These are phyloP conservation scores for Crucihimalaya himalaica DNA, from an alignment of 345 rosid species.

Conservation along the genomic window DNA sequence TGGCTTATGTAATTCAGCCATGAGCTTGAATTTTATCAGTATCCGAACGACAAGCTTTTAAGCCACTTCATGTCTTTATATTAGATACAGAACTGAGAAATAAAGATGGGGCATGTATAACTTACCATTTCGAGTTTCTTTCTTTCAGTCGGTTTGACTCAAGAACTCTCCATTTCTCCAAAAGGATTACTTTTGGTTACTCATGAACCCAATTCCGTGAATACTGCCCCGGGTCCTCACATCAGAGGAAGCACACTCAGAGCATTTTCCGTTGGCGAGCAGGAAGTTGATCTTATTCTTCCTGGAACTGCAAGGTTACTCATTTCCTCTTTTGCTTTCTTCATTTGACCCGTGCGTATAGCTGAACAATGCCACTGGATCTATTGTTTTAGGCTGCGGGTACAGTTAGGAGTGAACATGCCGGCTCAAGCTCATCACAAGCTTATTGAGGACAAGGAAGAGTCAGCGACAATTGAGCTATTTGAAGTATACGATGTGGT, in stretches of 20 bases:
- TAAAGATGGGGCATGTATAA: not conserved
- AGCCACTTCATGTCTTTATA: not conserved
- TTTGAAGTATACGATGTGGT: slow-evolving; percentile 90
- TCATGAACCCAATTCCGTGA: slow-evolving; percentile 73
- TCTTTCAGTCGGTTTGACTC: slow-evolving; percentile 45
- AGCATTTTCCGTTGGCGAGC: slow-evolving; percentile 71
- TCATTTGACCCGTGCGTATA: slow-evolving; percentile 4
- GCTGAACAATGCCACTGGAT: slow-evolving; percentile 11
- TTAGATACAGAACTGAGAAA: slow-evolving; percentile 6
- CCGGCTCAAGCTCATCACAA: slow-evolving; percentile 84
- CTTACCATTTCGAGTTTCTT: not conserved
- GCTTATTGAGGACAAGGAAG: slow-evolving; percentile 51
- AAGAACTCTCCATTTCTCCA: slow-evolving; percentile 60
- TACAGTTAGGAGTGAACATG: slow-evolving; percentile 95
- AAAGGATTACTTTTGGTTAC: slow-evolving; percentile 67
- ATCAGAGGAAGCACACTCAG: slow-evolving; percentile 75
- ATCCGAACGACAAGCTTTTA: not conserved
- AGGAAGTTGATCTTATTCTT: slow-evolving; percentile 83
- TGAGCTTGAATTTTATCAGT: slow-evolving; percentile 1
- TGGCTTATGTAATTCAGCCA: slow-evolving; percentile 10
- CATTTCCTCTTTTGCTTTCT: not conserved
- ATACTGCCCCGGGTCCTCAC: slow-evolving; percentile 79
- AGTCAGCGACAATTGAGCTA: slow-evolving; percentile 63
- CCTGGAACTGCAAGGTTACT: slow-evolving; percentile 79
- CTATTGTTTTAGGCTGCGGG: slow-evolving; percentile 57